Base-by-base conservation (phyloP, 306 rosid species). In the Sphenostylis stenocarpa region DNA sequence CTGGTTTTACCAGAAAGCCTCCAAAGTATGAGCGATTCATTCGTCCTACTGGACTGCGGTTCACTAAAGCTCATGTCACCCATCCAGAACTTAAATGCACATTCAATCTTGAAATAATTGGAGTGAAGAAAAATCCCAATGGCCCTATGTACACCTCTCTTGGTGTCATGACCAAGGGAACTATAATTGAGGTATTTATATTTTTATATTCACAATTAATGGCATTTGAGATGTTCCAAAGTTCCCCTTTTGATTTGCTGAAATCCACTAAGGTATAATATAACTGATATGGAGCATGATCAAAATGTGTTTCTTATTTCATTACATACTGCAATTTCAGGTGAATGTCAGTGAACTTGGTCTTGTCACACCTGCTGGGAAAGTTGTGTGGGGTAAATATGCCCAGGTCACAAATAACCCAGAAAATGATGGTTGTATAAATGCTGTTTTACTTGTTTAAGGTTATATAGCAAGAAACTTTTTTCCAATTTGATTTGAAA, bases 381-480 rank as follows among this genome's bases (percentile, higher is more conserved):
- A 94, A 85, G 98, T 94, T 74, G 98, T 94, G 6, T 92, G 97
- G 98, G 98, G 98, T 90, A 94, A 94, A 81, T 92, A 92, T 79
- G 97, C 98, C 38, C 98, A 94, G 80, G 97, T 94, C 72, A 94
- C 96, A 6, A 94, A 92, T 73, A 89, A 94, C 77, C 97, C 96
- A 4, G 98, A 94, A 84, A 94, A 92, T 29, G 98, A 94, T 51
- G 97, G 98, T 13, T 94, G 97, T 69, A 90, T 92, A 75, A 94
- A 92, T 71, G 98, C 87, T 23, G 96, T 89, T 73, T 81, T 94
- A 70, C 98, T 94, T 41, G 98, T 94, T 67, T 94, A 84, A 84
- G 67, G 73, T 47, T 16, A 7, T 16, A 7, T 19, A 73, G 29
- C 13, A 49, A 38, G 62, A 33, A 56, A 77, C 23, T 21, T 23